A percentile compares a stretch with the other conserved stretches of the same genome.
These are phyloP conservation scores for Fusarium aywerte DNA, from an alignment of 2,329 filamentous ascomycete genomes.

Conservation along the genomic window DNA sequence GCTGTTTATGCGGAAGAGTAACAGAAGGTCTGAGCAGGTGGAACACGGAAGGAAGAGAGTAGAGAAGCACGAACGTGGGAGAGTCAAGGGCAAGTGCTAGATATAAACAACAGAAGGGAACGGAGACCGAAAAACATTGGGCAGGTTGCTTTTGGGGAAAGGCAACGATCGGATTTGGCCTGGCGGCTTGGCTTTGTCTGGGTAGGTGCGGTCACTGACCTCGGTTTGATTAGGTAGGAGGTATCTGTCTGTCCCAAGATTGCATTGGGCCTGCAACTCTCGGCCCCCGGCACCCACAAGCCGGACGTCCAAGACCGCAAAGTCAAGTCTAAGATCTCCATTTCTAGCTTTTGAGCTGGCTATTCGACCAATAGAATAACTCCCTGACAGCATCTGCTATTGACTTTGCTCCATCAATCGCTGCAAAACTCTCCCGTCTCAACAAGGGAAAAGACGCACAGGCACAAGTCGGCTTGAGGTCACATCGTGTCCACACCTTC, in stretches of 20 bases:
- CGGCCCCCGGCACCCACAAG: slow-evolving; percentile 40
- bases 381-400: slow-evolving; percentile 22
- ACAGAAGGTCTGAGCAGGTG: slow-evolving; percentile 8
- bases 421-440: slow-evolving; percentile 30
- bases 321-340: slow-evolving; percentile 7
- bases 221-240: slow-evolving; percentile 44
- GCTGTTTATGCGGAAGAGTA: slow-evolving; percentile 5
- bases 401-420: slow-evolving; percentile 19
- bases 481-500: slow-evolving; percentile 30
- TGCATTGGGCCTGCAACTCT: slow-evolving; percentile 8
- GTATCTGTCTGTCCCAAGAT: slow-evolving; percentile 11
- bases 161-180: slow-evolving; percentile 40
- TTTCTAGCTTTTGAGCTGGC: slow-evolving; percentile 7
- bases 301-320: slow-evolving; percentile 13
- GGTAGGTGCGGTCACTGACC: slow-evolving; percentile 40
- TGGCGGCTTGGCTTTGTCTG: slow-evolving; percentile 40
- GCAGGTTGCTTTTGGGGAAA: slow-evolving; percentile 22
- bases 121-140: slow-evolving; percentile 16
- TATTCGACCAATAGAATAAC: slow-evolving; percentile 20
- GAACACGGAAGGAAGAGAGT: slow-evolving; percentile 24
- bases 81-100: slow-evolving; percentile 37
- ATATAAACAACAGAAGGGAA: slow-evolving; percentile 38
- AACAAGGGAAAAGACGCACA: slow-evolving; percentile 38
- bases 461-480: slow-evolving; percentile 36
- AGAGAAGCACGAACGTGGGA: background rate